Evolutionary conservation across 345 rosid genomes (phyloP).

Genomic region (Carallia pectinifolia): DNA sequence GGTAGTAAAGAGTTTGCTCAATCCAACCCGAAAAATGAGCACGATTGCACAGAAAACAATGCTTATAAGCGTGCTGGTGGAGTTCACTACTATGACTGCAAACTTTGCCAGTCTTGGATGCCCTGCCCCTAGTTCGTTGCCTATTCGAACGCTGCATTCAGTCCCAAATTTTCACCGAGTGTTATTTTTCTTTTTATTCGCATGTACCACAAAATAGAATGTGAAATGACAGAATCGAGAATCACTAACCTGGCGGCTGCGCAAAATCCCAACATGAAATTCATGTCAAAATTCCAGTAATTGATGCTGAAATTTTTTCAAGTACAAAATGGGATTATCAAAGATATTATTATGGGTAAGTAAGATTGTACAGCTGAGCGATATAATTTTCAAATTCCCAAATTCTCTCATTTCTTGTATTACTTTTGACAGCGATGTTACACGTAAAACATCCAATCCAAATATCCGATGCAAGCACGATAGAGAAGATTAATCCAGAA

Average conservation of each 20-base stretch:
- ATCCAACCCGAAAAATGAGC: constrained; percentile 44
- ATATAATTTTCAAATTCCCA: too few species aligned
- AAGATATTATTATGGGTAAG: too few species aligned
- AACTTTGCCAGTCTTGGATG: constrained; percentile 69
- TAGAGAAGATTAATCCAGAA: too few species aligned
- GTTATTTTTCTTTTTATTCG: background rate
- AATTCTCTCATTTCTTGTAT: too few species aligned
- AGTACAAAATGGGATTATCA: background rate
- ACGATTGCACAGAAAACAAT: constrained; percentile 47
- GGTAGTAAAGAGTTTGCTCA: constrained; percentile 68
- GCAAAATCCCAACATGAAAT: constrained; percentile 78
- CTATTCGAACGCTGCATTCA: constrained; percentile 60
- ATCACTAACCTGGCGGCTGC: constrained; percentile 68
- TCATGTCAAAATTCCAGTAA: constrained; percentile 83
- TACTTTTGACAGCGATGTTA: too few species aligned
- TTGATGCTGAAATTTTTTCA: constrained; percentile 52
- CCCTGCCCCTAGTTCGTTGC: constrained; percentile 91
- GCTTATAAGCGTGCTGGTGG: constrained; percentile 59
- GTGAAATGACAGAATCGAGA: background rate
- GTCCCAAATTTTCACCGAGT: background rate
- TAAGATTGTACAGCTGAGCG: too few species aligned
- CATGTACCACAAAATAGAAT: background rate
- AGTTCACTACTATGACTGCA: constrained; percentile 66
- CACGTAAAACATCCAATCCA: too few species aligned
- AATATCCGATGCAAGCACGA: too few species aligned